A percentile compares a stretch with the other conserved stretches of the same genome.
Conservation (phyloP, 1,284 basidiomycete genomes). For the Boletus smithii region DNA sequence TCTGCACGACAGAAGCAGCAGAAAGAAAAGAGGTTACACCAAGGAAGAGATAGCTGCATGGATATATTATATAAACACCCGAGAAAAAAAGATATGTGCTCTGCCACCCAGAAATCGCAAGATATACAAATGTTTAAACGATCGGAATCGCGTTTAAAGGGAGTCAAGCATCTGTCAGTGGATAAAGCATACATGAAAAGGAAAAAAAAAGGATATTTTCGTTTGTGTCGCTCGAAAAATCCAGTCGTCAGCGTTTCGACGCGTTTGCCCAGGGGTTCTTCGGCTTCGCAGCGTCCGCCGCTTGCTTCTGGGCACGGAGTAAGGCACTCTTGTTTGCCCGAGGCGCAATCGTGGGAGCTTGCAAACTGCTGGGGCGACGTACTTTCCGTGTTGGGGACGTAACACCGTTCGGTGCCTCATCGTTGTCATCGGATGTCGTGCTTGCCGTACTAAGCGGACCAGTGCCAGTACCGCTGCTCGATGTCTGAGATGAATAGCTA, state of each 20-base stretch:
- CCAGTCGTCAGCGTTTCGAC: slow-evolving; percentile 22
- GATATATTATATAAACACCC: slow-evolving; percentile 8
- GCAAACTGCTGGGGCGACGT: slow-evolving; percentile 53
- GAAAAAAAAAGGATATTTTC: background rate
- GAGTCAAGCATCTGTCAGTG: slow-evolving; percentile 10
- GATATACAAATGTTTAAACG: slow-evolving; percentile 10
- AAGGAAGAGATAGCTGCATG: slow-evolving; percentile 14
- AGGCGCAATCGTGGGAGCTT: slow-evolving; percentile 59
- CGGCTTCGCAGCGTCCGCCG: slow-evolving; percentile 28
- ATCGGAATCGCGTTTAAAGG: slow-evolving; percentile 21
- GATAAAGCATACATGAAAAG: slow-evolving; percentile 18
- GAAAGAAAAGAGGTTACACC: slow-evolving; percentile 5
- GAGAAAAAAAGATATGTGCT: slow-evolving; percentile 6
- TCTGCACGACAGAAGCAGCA: slow-evolving; percentile 3
- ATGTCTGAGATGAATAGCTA: slow-evolving; percentile 29
- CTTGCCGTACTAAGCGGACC: slow-evolving; percentile 30
- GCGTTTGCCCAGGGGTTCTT: slow-evolving; percentile 35
- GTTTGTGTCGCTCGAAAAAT: background rate
- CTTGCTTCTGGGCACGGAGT: slow-evolving; percentile 61
- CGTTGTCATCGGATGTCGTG: slow-evolving; percentile 18
- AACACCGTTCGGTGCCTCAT: slow-evolving; percentile 19
- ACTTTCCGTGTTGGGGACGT: slow-evolving; percentile 18
- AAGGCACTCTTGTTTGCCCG: slow-evolving; percentile 71
- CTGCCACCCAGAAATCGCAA: slow-evolving; percentile 22
- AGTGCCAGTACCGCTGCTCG: slow-evolving; percentile 28